These are phyloP conservation scores for Cronartium quercuum DNA, from an alignment of 1,284 basidiomycete species.

Conservation along the genomic window DNA sequence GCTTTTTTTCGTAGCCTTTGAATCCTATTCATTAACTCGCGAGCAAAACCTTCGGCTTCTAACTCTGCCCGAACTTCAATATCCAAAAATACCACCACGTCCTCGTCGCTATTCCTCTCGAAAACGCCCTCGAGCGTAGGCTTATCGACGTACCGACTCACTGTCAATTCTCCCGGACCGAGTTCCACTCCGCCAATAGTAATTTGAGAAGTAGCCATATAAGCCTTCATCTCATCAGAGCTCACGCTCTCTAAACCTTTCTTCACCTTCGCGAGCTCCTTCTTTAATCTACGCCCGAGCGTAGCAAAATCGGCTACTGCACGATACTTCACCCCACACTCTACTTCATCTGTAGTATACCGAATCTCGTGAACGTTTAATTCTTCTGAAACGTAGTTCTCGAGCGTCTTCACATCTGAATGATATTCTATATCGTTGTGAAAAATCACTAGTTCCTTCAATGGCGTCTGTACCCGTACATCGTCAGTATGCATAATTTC, in stretches of 20 bases:
- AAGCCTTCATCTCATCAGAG: conserved; percentile 77
- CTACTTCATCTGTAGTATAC: conserved; percentile 79
- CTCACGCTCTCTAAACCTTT: conserved; percentile 73
- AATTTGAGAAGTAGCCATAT: conserved; percentile 69
- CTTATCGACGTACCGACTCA: conserved; percentile 78
- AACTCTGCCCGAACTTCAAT: conserved; percentile 79
- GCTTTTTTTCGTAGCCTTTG: conserved; percentile 95
- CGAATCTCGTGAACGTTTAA: conserved; percentile 86
- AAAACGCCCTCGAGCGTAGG: conserved; percentile 53
- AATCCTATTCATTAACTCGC: conserved; percentile 87
- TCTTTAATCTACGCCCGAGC: conserved; percentile 86
- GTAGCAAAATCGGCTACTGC: conserved; percentile 93
- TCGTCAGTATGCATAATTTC: conserved; percentile 5
- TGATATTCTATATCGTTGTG: conserved; percentile 80
- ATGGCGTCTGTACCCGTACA: conserved; percentile 64
- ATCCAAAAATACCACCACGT: conserved; percentile 89
- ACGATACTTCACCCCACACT: conserved; percentile 82
- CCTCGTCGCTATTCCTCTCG: conserved; percentile 83
- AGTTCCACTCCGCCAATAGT: conserved; percentile 84
- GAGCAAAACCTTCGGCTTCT: conserved; percentile 76
- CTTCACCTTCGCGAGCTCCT: conserved; percentile 85
- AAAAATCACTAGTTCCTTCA: conserved; percentile 91
- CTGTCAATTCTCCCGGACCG: conserved; percentile 78
- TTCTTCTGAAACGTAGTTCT: conserved; percentile 86
- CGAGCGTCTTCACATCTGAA: conserved; percentile 74